These are phyloP conservation scores for Sugiyamaella sp. DNA, from an alignment of 1,139 yeast species.

Conservation along the genomic window DNA sequence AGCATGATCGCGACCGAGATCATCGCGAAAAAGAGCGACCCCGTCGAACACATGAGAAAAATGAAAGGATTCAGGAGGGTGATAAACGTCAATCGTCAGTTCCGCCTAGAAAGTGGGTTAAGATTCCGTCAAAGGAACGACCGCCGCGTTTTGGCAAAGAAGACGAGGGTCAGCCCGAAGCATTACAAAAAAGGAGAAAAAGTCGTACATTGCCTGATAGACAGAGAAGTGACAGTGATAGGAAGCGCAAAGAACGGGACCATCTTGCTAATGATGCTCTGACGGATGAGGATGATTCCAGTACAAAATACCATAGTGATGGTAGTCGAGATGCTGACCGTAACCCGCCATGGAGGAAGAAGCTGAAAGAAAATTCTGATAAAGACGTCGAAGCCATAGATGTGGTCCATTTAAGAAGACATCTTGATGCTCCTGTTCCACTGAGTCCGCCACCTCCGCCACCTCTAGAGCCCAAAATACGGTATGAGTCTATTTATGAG, in stretches of 20 bases:
- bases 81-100: neutral
- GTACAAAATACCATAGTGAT: neutral
- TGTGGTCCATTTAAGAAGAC: neutral
- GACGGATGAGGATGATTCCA: neutral
- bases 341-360: constrained; percentile 7
- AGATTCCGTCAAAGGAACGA: constrained; percentile 11
- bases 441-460: constrained; percentile 17
- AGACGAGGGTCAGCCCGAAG: neutral
- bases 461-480: constrained; percentile 14
- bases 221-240: neutral
- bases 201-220: constrained; percentile 7
- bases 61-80: neutral
- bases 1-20: neutral
- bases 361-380: neutral
- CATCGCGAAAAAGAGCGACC: neutral
- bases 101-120: constrained; percentile 5
- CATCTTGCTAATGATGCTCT: constrained; percentile 1
- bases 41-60: too few relatives aligned
- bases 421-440: neutral
- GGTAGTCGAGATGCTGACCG: neutral
- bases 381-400: neutral
- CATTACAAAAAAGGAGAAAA: neutral
- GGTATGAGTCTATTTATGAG: constrained; percentile 43
- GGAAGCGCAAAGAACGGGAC: constrained; percentile 10
- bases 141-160: neutral